Evolutionary conservation across 2,329 filamentous ascomycete genomes (phyloP), one percentile per base, ranked within the genome.

Genomic region (Paecilomyces sp.): DNA sequence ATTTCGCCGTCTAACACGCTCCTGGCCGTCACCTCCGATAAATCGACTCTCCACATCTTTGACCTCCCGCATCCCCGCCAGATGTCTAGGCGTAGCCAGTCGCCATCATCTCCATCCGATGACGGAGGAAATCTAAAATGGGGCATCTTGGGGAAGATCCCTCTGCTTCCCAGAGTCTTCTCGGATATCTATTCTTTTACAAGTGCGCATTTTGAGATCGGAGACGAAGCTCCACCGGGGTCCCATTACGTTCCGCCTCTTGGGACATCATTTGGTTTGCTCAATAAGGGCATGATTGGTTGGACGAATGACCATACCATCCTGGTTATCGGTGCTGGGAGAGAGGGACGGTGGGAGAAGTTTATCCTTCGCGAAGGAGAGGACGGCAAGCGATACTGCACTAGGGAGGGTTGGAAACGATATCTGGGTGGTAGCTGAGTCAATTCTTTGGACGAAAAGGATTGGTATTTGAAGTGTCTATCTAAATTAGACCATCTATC

Each of bases 11-110:
- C 87, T 0, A 90, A 89, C 57, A 85, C 83, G 52, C 83, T 92
- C 70, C 82, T 97, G 11, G 94, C 94, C 28, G 93, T 92, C 62
- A 97, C 93, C 0, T 97, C 92, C 1, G 94, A 99, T 80, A 99
- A 97, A 76, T 92, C 91, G 5, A 99, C 92, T 0, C 81, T 99
- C 11, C 94, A 99, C 75, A 84, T 99, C 41, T 99, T 97, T 71
- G 92, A 97, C 69, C 82, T 97, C 0, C 88, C 88, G 56, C 72
- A 75, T 57, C 75, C 76, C 36, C 68, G 64, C 33, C 72, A 70
- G 34, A 60, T 66, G 36, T 64, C 66, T 3, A 70, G 70, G 60
- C 71, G 71, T 61, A 74, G 74, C 58, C 70, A 73, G 57, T 71
- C 70, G 57, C 68, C 72, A n/a, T 65, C 68, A 22, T 66, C 68